These are phyloP conservation scores for Hydrangea macrophylla DNA, from an alignment of 148 eudicot species.

Conservation along the genomic window DNA sequence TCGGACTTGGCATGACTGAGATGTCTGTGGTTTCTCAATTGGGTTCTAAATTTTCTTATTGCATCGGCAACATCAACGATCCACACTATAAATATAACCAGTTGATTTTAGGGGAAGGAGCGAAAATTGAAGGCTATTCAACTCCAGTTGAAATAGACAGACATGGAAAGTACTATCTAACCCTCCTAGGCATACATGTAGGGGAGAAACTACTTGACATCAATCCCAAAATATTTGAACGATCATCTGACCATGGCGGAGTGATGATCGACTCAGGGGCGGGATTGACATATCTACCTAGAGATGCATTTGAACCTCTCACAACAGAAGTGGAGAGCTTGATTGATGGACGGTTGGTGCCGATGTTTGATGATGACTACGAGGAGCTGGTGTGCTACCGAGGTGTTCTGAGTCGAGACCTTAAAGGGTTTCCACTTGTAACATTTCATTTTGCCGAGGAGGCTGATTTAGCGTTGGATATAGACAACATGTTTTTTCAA, in stretches of 20 bases:
- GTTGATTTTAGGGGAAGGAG: conserved; percentile 26
- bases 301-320: conserved; percentile 6
- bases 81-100: conserved; percentile 14
- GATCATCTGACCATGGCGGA: background rate
- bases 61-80: conserved; percentile 22
- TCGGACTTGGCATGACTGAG: conserved; percentile 17
- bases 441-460: conserved; percentile 28
- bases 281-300: background rate
- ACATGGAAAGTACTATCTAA: conserved; percentile 6
- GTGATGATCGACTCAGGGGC: conserved; percentile 25
- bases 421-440: conserved; percentile 24
- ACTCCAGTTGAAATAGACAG: conserved; percentile 18
- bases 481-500: conserved; percentile 1
- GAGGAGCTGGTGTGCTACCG: conserved; percentile 13
- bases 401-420: conserved; percentile 16
- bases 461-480: conserved; percentile 19
- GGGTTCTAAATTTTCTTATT: conserved; percentile 29
- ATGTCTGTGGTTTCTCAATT: conserved; percentile 1
- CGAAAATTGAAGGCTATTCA: conserved; percentile 23
- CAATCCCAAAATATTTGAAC: conserved; percentile 8
- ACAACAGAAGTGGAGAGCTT: conserved; percentile 17
- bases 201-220: conserved; percentile 19
- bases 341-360: conserved; percentile 2
- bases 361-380: background rate
- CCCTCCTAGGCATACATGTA: conserved; percentile 23